phyloP scores from a whole-genome alignment of 306 rosid species.

The Begonia peltatifolia region DNA sequence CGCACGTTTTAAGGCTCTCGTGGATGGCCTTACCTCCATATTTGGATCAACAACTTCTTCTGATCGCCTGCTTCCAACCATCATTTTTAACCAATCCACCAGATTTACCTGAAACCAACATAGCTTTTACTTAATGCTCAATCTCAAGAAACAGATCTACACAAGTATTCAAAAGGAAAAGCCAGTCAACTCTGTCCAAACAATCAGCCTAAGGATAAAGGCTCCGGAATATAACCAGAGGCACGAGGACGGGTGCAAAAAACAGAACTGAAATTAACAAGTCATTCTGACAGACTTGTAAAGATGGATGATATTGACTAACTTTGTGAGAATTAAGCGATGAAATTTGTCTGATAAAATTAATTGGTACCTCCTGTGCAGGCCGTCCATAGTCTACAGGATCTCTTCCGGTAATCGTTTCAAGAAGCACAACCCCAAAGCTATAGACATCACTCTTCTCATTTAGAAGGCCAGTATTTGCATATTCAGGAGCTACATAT shows the following conservation, averaged over 20 bases:
- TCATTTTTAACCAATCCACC: constrained; percentile 83
- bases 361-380: constrained; percentile 34
- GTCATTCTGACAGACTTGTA: too few species aligned
- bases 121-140: too few species aligned
- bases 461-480: constrained; percentile 77
- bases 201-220: too few species aligned
- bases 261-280: too few species aligned
- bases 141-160: too few species aligned
- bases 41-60: constrained; percentile 80
- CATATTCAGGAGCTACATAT: constrained; percentile 87
- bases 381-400: constrained; percentile 84
- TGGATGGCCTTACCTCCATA: constrained; percentile 66
- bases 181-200: too few species aligned
- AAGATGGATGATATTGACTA: too few species aligned
- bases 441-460: constrained; percentile 90
- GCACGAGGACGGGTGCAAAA: too few species aligned
- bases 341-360: too few species aligned
- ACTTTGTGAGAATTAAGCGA: too few species aligned
- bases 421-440: constrained; percentile 75
- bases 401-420: constrained; percentile 80
- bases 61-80: constrained; percentile 77
- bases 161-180: too few species aligned
- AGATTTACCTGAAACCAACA: constrained; percentile 36
- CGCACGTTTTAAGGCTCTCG: constrained; percentile 65
- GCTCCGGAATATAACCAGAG: too few species aligned